Evolutionary conservation across 2,329 filamentous ascomycete species (phyloP), one percentile per base, ranked within the genome.

Genomic region (Sphaerostilbella broomeana): DNA sequence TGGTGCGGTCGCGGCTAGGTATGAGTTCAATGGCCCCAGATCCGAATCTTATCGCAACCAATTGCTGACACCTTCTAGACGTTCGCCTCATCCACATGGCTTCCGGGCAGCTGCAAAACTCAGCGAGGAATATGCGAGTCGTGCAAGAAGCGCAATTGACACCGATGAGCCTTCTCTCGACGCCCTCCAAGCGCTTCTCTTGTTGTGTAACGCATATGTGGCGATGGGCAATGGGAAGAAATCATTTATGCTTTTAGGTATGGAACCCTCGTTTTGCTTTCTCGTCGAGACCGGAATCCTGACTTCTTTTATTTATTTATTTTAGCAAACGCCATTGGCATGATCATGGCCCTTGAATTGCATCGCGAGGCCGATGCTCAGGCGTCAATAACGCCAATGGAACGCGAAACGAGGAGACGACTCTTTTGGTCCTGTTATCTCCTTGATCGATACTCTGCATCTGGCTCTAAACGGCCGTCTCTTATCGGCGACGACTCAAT

Each of bases 401-500:
- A 94, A 55, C 75, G 83, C 40, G 87, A 94, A 63, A 79, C 81
- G 54, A 74, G 84, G 31, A 72, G 87, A 39, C 75, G 84, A n/a
- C 66, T 94, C 2, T 94, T 94, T 60, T 94, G 87, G 87, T 81
- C 84, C 2, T 90, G 85, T 56, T 94, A 92, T 52, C 67, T 94
- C 18, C 80, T 94, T 60, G 87, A 94, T 55, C 76, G 84, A n/a
- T 92, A 90, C 51, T 73, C 81, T 49, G 77, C 84, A 1, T 87
- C 84, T 48, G 87, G 87, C 12, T 90, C 86, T 4, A 87, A 84
- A 52, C 73, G 87, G 8, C 85, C 86, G 0, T 86, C 84, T n/a
- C 65, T 94, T 6, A 81, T 92, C 17, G 74, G 77, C 18, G 87
- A 94, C 59, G 79, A 85, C 54, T 81, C 79, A 2, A 83, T 94